Base-by-base conservation (phyloP, 2,329 filamentous ascomycete genomes). In the Claviceps humidiphila region DNA sequence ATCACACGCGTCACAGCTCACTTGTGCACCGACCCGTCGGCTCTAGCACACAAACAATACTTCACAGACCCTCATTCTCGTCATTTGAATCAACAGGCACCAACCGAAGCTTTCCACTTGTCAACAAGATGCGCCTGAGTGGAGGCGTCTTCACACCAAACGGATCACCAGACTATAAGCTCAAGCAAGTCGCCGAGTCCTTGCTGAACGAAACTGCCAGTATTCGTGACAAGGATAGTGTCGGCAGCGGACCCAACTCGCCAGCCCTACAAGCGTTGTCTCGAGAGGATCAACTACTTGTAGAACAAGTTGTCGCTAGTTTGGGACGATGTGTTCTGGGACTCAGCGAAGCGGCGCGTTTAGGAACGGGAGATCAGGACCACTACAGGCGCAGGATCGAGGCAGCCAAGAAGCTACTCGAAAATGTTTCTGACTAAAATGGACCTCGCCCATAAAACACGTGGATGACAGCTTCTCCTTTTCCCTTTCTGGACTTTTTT, bases 301-400 rank as follows among this genome's bases (percentile, higher is more conserved):
- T 84, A 0, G 77, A 84, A 62, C 71, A 74, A 50, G 68, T 83
- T 2, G 77, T 84, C 24, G 78, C 74, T 1, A 77, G 74, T 57
- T 67, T 84, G 0, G 80, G 80, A 14, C 73, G 74, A 57, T 84
- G 80, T 54, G 78, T 84, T 1, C 63, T 82, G 8, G 77, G 74
- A 34, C 59, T 84, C 56, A 72, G 76, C 53, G 73, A 85, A 67
- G 67, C 73, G 50, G 71, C 78, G 57, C 68, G 69, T 57, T 68
- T 76, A 53, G 74, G 74, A 59, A 68, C 78, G 55, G 78, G 87
- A 58, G 77, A 75, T 49, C 74, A 82, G 53, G 73, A 83, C 51
- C 73, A 84, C 54, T 81, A 86, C 65, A 74, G 88, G 54, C 73
- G 85, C 56, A 76, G 85, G 58, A 75, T 95, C 49, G 87, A 94